These are phyloP conservation scores for Blastocystis sp. DNA, from an alignment of 352 stramenopile genomes.

Conservation along the genomic window DNA sequence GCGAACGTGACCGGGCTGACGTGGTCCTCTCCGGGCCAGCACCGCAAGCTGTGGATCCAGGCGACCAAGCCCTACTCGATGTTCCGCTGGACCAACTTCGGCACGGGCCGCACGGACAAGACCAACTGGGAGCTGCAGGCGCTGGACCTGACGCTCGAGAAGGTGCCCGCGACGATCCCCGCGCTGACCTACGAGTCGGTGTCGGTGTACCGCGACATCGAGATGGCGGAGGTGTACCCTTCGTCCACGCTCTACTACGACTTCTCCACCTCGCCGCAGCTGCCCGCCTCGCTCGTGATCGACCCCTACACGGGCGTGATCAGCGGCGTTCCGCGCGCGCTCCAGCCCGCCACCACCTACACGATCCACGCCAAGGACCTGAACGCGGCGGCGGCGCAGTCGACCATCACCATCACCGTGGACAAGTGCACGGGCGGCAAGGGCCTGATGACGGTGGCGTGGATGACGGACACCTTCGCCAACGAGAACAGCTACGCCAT, in stretches of 20 bases:
- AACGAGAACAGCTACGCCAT: slow-evolving; percentile 26
- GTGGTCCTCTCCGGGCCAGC: slow-evolving; percentile 4
- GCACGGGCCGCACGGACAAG: not conserved
- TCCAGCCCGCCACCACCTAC: not conserved
- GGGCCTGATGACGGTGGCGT: slow-evolving; percentile 4
- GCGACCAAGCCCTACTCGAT: slow-evolving; percentile 8
- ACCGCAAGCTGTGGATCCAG: not conserved
- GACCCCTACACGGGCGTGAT: slow-evolving; percentile 17
- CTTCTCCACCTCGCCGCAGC: not conserved
- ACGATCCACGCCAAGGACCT: not conserved
- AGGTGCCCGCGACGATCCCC: not conserved
- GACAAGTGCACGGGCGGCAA: slow-evolving; percentile 13
- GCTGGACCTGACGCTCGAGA: not conserved
- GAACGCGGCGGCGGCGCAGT: not conserved
- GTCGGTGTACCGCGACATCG: not conserved
- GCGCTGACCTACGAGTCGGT: not conserved
- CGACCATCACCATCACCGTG: not conserved
- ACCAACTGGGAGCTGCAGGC: slow-evolving; percentile 4
- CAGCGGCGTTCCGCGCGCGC: not conserved
- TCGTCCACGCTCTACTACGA: not conserved
- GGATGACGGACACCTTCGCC: not conserved
- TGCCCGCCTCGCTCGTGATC: not conserved
- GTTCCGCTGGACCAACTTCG: slow-evolving; percentile 24
- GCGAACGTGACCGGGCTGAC: not conserved
- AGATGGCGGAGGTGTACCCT: slow-evolving; percentile 27